Evolutionary conservation across 805 yeast genomes (phyloP).

Genomic region (Yamadazyma ubonensis): DNA sequence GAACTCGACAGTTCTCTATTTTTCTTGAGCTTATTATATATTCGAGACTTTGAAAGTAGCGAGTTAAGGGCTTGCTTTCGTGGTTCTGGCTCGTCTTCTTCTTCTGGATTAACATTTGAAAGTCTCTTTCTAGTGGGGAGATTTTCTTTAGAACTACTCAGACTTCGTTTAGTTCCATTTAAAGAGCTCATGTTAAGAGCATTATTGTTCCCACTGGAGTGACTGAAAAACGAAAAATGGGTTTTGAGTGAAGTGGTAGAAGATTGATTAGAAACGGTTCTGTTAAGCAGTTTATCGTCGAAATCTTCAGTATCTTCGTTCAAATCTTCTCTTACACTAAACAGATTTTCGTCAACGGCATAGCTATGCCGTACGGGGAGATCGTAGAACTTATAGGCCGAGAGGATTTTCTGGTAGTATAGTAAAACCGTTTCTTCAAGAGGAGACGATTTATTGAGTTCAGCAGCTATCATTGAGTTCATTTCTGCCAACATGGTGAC

Average conservation of each 20-base stretch:
- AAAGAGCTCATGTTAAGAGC: background rate
- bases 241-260: slow-evolving; percentile 15
- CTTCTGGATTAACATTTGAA: slow-evolving; percentile 16
- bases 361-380: slow-evolving; percentile 13
- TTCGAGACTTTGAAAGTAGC: slow-evolving; percentile 29
- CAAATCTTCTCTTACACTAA: slow-evolving; percentile 18
- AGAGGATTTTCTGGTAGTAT: slow-evolving; percentile 32
- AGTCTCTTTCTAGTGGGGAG: slow-evolving; percentile 16
- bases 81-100: slow-evolving; percentile 10
- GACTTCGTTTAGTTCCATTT: slow-evolving; percentile 6
- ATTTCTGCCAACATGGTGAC: slow-evolving; percentile 31
- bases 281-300: slow-evolving; percentile 12
- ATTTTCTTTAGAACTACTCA: slow-evolving; percentile 9
- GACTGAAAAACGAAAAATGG: slow-evolving; percentile 14
- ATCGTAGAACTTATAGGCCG: slow-evolving; percentile 34
- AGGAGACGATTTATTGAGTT: slow-evolving; percentile 12
- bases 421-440: slow-evolving; percentile 27
- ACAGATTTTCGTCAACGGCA: background rate
- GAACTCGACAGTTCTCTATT: slow-evolving; percentile 37
- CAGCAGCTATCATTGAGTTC: slow-evolving; percentile 28
- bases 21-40: slow-evolving; percentile 37
- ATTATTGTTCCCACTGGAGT: slow-evolving; percentile 6
- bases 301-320: slow-evolving; percentile 18
- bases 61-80: slow-evolving; percentile 15
- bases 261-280: slow-evolving; percentile 16